These are phyloP conservation scores for Penicillium robsamsonii DNA, from an alignment of 495 filamentous ascomycete species.

Conservation along the genomic window DNA sequence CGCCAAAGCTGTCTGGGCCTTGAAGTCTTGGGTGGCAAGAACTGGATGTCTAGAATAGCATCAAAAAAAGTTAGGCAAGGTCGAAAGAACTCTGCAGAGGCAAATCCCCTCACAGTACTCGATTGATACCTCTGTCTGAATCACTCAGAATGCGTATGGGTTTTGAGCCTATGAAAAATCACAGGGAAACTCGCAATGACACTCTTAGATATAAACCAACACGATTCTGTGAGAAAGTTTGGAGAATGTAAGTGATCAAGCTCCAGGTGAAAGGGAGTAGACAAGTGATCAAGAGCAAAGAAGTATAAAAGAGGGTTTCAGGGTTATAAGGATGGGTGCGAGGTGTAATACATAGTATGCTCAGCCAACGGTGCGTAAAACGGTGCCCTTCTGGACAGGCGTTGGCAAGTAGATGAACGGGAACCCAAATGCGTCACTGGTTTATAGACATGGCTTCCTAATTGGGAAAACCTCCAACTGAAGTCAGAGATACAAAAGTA, in stretches of 20 bases:
- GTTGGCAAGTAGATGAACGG: constrained; percentile 7
- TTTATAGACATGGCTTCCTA: constrained; percentile 19
- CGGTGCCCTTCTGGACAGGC: neutral
- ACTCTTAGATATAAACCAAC: neutral
- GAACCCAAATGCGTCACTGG: constrained; percentile 20
- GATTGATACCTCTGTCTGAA: constrained; percentile 4
- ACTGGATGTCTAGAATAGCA: constrained; percentile 16
- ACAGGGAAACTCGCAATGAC: neutral
- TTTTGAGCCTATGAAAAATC: neutral
- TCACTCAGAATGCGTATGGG: neutral
- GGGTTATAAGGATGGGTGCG: constrained; percentile 3
- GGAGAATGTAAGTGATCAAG: neutral
- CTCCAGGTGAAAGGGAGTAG: neutral
- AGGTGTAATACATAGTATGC: neutral
- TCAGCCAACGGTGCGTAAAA: neutral
- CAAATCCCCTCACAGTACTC: constrained; percentile 13
- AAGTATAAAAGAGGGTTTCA: neutral
- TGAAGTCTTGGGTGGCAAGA: constrained; percentile 17
- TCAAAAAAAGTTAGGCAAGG: constrained; percentile 19
- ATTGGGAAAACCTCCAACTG: constrained; percentile 13
- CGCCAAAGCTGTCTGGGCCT: constrained; percentile 18
- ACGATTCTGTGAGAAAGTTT: neutral
- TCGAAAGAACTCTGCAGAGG: neutral
- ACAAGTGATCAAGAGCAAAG: neutral
- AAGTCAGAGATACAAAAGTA: constrained; percentile 3